Evolutionary conservation across 177 flowering plant genomes (phyloP), one percentile per base, ranked within the genome.

Genomic region (Telopea speciosissima): DNA sequence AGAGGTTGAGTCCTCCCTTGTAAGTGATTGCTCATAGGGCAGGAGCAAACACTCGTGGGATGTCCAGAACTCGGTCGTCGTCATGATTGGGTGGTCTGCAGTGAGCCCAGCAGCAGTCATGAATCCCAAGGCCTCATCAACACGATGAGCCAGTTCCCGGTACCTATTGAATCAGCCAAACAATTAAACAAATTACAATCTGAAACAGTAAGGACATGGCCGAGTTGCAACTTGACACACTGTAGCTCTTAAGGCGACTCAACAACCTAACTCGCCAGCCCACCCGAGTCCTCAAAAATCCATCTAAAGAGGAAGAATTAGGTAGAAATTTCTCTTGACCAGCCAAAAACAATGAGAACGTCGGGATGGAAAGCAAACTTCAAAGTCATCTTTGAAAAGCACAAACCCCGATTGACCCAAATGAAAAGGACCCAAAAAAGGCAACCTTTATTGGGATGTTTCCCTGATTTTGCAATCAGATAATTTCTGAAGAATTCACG

Each of bases 71-170:
- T 85, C 87, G 17, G 87, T 85, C 21, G 90, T 79, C 23, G 86
- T 78, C 88, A 85, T 87, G 68, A 81, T 73, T 5, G 88, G 88
- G 71, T 87, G 87, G 49, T 85, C 88, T 14, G 74, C 67, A 2
- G 90, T 87, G 28, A 87, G 85, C 21, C 90, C 90, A 17, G 86
- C 85, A 28, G 88, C 87, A 63, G 82, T 68, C 88, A 87, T 83
- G 80, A 85, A 87, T 21, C 90, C 90, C 17, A 87, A 25, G 60
- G 90, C 86, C 76, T 85, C 90, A 62, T 85, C 88, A 36, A 85
- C 88, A 13, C 86, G 76, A 67, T 73, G 64, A 54, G 88, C 88
- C 68, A 87, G 69, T 74, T 87, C 90, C 61, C 77, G 82, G 77
- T 87, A 87, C 81, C 90, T 87, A 36, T 66, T 31, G 17, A 62